Evolutionary conservation across 352 stramenopile species (phyloP).

Genomic region (Thraustochytrium sp.): DNA sequence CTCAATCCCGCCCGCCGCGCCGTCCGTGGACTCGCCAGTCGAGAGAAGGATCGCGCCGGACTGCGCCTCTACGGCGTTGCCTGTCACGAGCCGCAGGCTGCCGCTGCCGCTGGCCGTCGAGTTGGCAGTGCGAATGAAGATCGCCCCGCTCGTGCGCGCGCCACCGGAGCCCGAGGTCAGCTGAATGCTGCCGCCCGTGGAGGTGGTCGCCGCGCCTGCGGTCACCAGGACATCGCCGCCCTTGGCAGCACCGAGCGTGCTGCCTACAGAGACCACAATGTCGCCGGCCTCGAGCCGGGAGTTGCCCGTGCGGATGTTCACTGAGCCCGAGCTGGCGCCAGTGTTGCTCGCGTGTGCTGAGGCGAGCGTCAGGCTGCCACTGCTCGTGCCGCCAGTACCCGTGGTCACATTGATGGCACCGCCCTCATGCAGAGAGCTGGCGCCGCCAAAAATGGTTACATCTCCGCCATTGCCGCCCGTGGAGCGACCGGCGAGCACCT

Average conservation of each 20-base stretch:
- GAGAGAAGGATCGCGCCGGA: constrained; percentile 55
- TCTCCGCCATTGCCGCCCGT: background rate
- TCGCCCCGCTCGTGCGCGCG: background rate
- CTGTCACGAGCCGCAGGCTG: background rate
- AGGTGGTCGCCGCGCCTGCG: background rate
- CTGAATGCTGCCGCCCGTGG: background rate
- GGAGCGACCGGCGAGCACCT: background rate
- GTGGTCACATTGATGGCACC: background rate
- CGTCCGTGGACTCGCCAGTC: constrained; percentile 63
- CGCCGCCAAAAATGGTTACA: background rate
- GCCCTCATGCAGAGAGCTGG: background rate
- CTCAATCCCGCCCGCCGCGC: constrained; percentile 62
- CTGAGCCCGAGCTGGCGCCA: background rate
- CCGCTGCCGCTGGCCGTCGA: background rate
- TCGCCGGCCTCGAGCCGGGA: background rate
- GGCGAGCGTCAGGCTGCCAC: background rate
- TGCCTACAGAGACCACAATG: background rate
- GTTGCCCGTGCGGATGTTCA: background rate
- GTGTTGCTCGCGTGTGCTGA: background rate
- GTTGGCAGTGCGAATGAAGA: background rate
- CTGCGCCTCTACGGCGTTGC: background rate
- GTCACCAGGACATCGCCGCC: background rate
- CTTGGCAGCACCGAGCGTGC: background rate
- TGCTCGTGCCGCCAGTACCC: background rate
- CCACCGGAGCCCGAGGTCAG: background rate